Conservation (phyloP, 306 rosid genomes). For the Vigna reflexopilosa region DNA sequence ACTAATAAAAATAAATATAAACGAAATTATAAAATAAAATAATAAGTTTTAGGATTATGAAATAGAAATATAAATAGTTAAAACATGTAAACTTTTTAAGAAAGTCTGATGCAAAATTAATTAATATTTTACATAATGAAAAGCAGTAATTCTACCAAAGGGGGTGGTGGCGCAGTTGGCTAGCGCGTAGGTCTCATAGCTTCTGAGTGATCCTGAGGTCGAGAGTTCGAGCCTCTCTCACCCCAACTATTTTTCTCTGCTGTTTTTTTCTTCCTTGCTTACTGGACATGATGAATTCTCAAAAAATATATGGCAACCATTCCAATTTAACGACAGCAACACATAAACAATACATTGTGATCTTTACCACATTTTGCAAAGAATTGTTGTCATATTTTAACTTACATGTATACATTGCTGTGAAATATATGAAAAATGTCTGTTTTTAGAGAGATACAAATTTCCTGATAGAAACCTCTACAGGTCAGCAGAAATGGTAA, state of each 20-base stretch:
- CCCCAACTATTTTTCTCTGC: neutral
- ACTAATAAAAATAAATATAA: too few relatives aligned
- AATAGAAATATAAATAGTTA: too few relatives aligned
- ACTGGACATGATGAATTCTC: constrained; percentile 2
- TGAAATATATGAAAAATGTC: neutral
- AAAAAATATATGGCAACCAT: constrained; percentile 20
- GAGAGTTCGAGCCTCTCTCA: constrained; percentile 53
- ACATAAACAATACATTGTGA: constrained; percentile 23
- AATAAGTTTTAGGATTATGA: too few relatives aligned
- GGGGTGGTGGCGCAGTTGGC: constrained; percentile 60
- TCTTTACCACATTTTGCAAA: constrained; percentile 41
- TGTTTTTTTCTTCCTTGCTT: neutral
- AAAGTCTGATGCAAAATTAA: too few relatives aligned
- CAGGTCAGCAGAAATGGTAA: neutral
- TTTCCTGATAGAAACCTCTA: constrained; percentile 8
- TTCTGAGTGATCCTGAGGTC: constrained; percentile 26
- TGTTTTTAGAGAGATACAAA: constrained; percentile 4
- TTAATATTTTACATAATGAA: too few relatives aligned
- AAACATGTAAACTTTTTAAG: too few relatives aligned
- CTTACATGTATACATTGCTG: constrained; percentile 22
- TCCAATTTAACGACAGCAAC: constrained; percentile 26
- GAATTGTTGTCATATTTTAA: constrained; percentile 36
- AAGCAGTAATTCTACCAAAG: too few relatives aligned
- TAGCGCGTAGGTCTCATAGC: constrained; percentile 58
- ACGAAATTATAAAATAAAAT: too few relatives aligned